Base-by-base conservation (phyloP, 441 rosid species). In the Bruguiera hainesii region DNA sequence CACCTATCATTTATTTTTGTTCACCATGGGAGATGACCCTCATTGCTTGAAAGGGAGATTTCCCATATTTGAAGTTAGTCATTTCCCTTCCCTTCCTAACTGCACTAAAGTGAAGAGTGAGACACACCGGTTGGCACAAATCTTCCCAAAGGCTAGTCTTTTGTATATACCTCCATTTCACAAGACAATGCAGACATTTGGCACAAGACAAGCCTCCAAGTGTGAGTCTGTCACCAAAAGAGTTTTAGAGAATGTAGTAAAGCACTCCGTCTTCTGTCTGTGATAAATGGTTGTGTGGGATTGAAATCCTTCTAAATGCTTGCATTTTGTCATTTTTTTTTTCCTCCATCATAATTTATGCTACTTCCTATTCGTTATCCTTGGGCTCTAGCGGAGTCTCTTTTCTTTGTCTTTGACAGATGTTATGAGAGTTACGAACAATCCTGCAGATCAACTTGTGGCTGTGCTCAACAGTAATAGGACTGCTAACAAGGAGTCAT, bases 361-460 rank as follows among this genome's bases (percentile, higher is more conserved):
- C 46, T 3, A 7, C 26, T 21, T 21, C 21, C 23, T 19, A 13
- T 29, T 57, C 50, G 37, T 72, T 26, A 56, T 56, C 7, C 62
- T 26, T 67, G 65, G 39, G 13, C 20, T 65, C 68, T 71, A 25
- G 68, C 21, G 21, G 65, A 23, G 50, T 37, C 53, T 60, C 3
- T 39, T 39, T 39, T 39, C 46, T 39, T 39, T 4, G 0, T 33
- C 28, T 62, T 4, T 68, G 20, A 55, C 56, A 73, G 75, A 64
- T 76, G 78, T 77, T 67, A 77, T 30, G 35, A 85, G 75, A 48
- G 90, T 81, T n/a, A 82, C 86, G 2, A 25, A 83, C 15, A 89
- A 86, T 69, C 95, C 91, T 20, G 95, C 90, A 15, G 91, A 86
- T 68, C 64, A 85, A 66, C 70, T 89, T 83, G 85, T 81, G 28